These are phyloP conservation scores for Epithemia pelagica DNA, from an alignment of 108 stramenopile genomes.

Conservation along the genomic window DNA sequence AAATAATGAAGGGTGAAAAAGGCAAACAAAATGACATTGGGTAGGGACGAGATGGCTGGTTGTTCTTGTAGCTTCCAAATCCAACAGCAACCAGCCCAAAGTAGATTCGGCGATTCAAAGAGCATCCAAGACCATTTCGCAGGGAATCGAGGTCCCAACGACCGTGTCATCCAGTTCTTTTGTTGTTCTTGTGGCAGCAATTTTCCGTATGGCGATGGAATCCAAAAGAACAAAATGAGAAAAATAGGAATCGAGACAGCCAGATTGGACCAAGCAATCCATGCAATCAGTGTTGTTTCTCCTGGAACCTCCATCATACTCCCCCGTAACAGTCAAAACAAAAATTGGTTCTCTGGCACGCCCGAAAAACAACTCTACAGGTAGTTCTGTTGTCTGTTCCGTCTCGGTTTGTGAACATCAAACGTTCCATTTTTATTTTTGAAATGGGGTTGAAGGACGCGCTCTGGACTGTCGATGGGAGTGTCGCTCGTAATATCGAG, in stretches of 20 bases:
- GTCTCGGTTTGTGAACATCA: no score
- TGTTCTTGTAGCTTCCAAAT: no score
- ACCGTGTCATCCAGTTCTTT: slow-evolving; percentile 2
- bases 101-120: slow-evolving; percentile 67
- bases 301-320: no score
- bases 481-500: no score
- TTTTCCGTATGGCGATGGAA: slow-evolving; percentile 6
- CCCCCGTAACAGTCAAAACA: no score
- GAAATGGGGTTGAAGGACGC: no score
- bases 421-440: no score
- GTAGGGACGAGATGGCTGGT: slow-evolving; percentile 8
- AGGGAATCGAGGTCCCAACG: slow-evolving; percentile 46
- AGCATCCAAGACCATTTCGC: slow-evolving; percentile 52
- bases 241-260: slow-evolving; percentile 1
- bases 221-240: slow-evolving; percentile 1
- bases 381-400: no score
- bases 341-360: no score
- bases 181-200: neutral
- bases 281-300: no score
- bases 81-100: slow-evolving; percentile 42
- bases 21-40: slow-evolving; percentile 47
- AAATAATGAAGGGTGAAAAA: slow-evolving; percentile 84
- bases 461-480: no score
- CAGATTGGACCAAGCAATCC: neutral
- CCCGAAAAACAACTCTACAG: no score